Evolutionary conservation across 2,329 filamentous ascomycete genomes (phyloP), one percentile per base, ranked within the genome.

Genomic region (Tolypocladium ovalisporum): DNA sequence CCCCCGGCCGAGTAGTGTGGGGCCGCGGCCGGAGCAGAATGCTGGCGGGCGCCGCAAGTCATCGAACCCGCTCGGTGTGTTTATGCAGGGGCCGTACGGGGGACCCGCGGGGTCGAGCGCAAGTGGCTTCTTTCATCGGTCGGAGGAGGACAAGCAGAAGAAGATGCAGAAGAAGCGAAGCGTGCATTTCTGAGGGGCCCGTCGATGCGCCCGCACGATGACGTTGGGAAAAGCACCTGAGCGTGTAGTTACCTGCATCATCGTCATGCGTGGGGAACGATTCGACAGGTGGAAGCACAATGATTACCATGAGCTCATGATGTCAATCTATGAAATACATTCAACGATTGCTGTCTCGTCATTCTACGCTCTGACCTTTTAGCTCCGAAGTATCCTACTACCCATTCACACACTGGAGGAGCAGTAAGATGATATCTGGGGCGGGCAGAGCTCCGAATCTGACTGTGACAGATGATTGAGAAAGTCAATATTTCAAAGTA

Each of bases 101-200:
- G 73, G 69, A 15, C 70, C 70, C 57, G 71, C 72, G n/a, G 73
- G 73, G 44, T 73, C 75, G 53, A 79, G 70, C 54, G 75, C 71
- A 62, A 79, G 71, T 62, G 75, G 71, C 54, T 79, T 78, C 68
- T 73, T 75, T 65, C 64, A 62, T 58, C 66, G 60, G 57, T 66
- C 57, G 59, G 72, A 72, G 59, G 65, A 76, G 62, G 70, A 71
- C 22, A 74, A 71, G 58, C 67, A 69, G 54, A 74, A 74, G 65
- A 73, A 75, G 67, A 62, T 73, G 54, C 70, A 73, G 57, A 79
- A 79, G 71, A 79, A 79, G 71, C 71, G 75, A 57, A 79, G 76
- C 56, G 68, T 73, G 57, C 73, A 78, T 62, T 78, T 79, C 59
- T 78, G 60, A 57, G 35, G 17, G 10, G 8, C 15, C 27, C 7